Evolutionary conservation across 352 stramenopile genomes (phyloP), one percentile per base, ranked within the genome.

Genomic region (Pythium scleroteichum): DNA sequence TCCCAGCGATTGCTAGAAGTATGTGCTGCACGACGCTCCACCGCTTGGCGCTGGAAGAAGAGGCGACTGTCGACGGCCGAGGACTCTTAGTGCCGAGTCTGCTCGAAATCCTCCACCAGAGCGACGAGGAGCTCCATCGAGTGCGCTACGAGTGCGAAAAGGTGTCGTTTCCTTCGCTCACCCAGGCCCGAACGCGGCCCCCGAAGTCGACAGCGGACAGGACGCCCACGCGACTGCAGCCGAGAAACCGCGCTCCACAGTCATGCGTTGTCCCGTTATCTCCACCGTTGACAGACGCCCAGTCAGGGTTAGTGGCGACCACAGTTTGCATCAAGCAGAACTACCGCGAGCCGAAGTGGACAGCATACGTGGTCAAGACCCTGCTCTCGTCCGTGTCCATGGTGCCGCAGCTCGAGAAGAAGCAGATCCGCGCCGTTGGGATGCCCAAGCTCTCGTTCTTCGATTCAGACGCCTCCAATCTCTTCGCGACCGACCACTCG

Each of bases 81-180:
- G 69, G 45, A 1, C 52, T 78, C 16, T 62, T 92, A 0, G 72
- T 92, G 12, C 78, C 79, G 0, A 88, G 78, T 33, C 50, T 90
- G 9, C 64, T 90, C 9, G 72, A 71, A 7, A 82, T 90, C 16
- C 52, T 92, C 4, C 55, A 63, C 13, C 76, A 86, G 22, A 81
- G 50, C 1, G 79, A 90, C 29, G 82, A 88, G 13, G 79, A 86
- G 24, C 69, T 92, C 5, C 78, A 90, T 22, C 73, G 87, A 59
- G 78, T 90, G 8, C 78, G 78, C n/a, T 92, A 90, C 50, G 76
- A 87, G 48, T 88, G 76, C 42, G 79, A 88, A 48, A 87, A 90
- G 40, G 71, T 88, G 10, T 88, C 82, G 14, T 53, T 90, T 9
- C 85, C 29, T 10, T 35, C 29, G 29, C 5, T 35, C 10, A 10